Evolutionary conservation across 1,139 yeast species (phyloP), one percentile per base, ranked within the genome.

Genomic region (Pichia sp.): DNA sequence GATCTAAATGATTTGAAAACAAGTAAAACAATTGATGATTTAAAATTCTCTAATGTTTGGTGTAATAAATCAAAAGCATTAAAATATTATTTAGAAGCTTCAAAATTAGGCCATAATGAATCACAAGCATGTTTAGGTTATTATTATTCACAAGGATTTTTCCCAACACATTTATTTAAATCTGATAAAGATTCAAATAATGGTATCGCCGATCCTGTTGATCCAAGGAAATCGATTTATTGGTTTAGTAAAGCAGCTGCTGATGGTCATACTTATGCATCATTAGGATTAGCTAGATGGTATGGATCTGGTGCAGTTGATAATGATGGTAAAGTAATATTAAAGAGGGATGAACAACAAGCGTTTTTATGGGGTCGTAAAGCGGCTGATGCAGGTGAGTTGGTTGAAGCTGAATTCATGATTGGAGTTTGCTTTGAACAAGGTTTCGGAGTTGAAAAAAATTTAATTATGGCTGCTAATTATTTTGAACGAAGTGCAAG

Each of bases 271-370:
- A 82, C 94, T 0, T 87, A 87, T 60, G 92, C 96, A 7, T 90
- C 90, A 74, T 72, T 90, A 61, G 96, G 96, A 0, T 72, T 92
- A 50, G 79, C 89, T 53, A 90, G 97, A 42, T 92, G 98, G 97
- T 86, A 85, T 61, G 72, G 92, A 55, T 81, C 87, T 0, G 97
- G 97, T 2, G 80, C 86, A 4, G 43, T 49, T 37, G 57, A 54
- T 40, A 33, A 36, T n/a, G 43, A 49, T 29, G 54, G 54, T 5
- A 76, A 79, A 10, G 87, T 85, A 0, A 70, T 88, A 32, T 76
- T 94, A 41, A 70, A 72, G 39, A 83, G 86, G 37, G 79, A 81
- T 59, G 92, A 86, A 47, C 81, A 81, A 42, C 74, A 86, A 64
- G 96, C 97, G 0, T 82, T 85, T 51, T 70, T 84, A 55, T 92